Base-by-base conservation (phyloP, 179 eudicot species). In the Nepenthes alata region DNA sequence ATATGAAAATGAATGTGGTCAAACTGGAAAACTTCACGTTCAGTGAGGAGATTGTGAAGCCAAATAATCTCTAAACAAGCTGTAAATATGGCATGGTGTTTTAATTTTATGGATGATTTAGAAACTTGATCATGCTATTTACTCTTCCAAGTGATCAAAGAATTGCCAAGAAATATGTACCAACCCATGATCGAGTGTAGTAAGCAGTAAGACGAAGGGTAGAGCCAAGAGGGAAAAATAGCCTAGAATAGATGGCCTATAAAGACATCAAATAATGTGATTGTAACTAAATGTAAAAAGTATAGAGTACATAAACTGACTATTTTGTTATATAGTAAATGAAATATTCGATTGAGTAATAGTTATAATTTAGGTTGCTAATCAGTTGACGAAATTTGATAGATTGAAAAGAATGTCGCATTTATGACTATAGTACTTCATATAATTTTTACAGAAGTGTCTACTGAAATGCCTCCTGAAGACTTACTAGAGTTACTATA, bases 91-190 rank as follows among this genome's bases (percentile, higher is more conserved):
- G 67, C 60, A 2, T 11, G 14, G 37, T 69, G 56, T n/a, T 62
- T 14, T 0, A 39, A 48, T 10, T 62, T 39, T 0, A 52, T 55
- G 50, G 62, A 61, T 35, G 62, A 54, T 37, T 68, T 68, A 6
- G 66, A 61, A 2, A 60, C 62, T 10, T 55, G 2, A 3, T 63
- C 62, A 11, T 69, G 67, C 37, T 70, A 38, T 49, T 63, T 70
- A n/a, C 73, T 58, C 44, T 70, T 62, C 64, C 64, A 67, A 6
- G 59, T 59, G 12, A 66, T 58, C 5, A 66, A 14, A 12, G 37
- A 7, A 44, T 59, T 53, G 9, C 63, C 52, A 58, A 58, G 61
- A 38, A 37, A 58, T 48, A 58, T 58, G 9, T 48, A n/a, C 55
- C 35, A 58, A 10, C 51, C 10, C 0, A 36, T 44, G 16, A 25